Base-by-base conservation (phyloP, 2,329 filamentous ascomycete genomes). In the Geoglossum cookeanum region DNA sequence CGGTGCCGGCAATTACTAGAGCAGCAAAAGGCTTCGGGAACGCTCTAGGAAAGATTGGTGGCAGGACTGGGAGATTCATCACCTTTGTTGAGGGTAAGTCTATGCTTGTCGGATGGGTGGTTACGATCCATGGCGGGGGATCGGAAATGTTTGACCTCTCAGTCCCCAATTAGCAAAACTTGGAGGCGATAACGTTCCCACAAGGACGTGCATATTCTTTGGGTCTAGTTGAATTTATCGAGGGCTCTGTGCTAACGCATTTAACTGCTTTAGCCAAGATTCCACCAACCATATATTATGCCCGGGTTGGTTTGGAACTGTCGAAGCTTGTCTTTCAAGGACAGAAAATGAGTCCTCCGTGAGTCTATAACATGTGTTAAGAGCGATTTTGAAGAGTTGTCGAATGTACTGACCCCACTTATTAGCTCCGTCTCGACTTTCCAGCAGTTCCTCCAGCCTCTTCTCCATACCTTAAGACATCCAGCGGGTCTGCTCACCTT, bases 331-430 rank as follows among this genome's bases (percentile, higher is more conserved):
- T 97, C 64, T 88, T 89, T 76, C 80, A 81, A 66, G 83, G 82
- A 71, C 89, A 91, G 74, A 87, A 85, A 75, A 96, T 98, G 89
- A 76, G 78, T 68, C 89, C 88, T 74, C 92, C 92, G 92, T 98
- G 85, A 82, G 90, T 58, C 29, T 58, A 59, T 55, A 57, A 55
- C 27, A 29, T n/a, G 11, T 37, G 33, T 5, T 8, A 49, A 6
- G 33, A 22, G 47, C 37, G 55, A 55, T 60, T 54, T 57, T 42
- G 57, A 60, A 47, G 57, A 17, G 11, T 57, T 45, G 6, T 17
- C 15, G 15, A 59, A 55, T 59, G 57, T 39, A 52, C 60, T 53
- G 48, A 55, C 9, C 47, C 48, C 15, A 47, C 60, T 35, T 35
- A 5, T 17, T 67, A 95, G 90, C 63, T 83, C 83, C 66, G 60